These are phyloP conservation scores for Austroboletus novae-zelandiae DNA, from an alignment of 1,284 basidiomycete species.

Conservation along the genomic window DNA sequence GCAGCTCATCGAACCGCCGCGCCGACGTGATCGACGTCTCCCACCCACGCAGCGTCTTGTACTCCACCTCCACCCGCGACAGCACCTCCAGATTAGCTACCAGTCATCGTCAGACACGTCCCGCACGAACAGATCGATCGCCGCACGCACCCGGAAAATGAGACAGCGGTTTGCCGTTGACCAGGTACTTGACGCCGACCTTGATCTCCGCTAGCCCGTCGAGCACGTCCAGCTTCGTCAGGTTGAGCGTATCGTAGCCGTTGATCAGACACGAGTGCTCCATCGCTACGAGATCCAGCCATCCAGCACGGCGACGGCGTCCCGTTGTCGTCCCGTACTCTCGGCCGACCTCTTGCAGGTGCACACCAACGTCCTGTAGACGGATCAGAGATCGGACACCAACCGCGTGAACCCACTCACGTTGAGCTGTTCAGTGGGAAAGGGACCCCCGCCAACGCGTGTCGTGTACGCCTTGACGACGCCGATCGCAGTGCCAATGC, in stretches of 20 bases:
- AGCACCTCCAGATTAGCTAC: conserved; percentile 85
- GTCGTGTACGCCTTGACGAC: conserved; percentile 99
- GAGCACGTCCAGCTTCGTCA: conserved; percentile 95
- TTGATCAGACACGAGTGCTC: conserved; percentile 93
- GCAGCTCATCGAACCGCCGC: conserved; percentile 76
- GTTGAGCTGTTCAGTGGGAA: conserved; percentile 94
- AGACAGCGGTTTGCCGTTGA: conserved; percentile 75
- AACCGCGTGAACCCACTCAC: conserved; percentile 40
- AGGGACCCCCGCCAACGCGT: conserved; percentile 94
- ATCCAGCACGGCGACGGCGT: conserved; percentile 89
- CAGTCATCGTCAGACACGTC: conserved; percentile 5
- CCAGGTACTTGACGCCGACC: conserved; percentile 78
- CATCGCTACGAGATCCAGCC: conserved; percentile 96
- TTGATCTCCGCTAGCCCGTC: conserved; percentile 89
- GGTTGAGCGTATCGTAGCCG: conserved; percentile 91
- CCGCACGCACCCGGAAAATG: conserved; percentile 82
- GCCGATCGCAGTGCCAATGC: conserved; percentile 84
- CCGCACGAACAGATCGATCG: not conserved
- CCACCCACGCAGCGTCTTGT: conserved; percentile 94
- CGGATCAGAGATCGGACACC: not conserved
- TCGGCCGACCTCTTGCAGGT: conserved; percentile 90
- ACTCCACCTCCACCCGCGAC: conserved; percentile 81
- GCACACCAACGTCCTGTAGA: conserved; percentile 73
- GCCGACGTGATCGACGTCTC: conserved; percentile 72
- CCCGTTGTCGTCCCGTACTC: conserved; percentile 95